Evolutionary conservation across 2,329 filamentous ascomycete species (phyloP).

Genomic region (Fusarium mundagurra): DNA sequence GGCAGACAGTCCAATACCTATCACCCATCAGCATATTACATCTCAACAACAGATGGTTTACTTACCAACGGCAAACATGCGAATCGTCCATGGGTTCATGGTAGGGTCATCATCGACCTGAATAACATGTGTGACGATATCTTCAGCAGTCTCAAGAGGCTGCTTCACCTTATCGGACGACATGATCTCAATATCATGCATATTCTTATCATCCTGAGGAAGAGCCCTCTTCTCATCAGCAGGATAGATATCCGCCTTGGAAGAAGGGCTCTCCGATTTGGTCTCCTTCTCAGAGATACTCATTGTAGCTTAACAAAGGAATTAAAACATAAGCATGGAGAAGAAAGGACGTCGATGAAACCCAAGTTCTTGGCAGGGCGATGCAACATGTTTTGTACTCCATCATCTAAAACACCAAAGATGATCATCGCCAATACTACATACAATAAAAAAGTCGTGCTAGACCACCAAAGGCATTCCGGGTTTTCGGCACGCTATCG

Average conservation of each 20-base stretch:
- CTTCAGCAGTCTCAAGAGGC: slow-evolving; percentile 25
- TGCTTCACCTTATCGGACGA: neutral
- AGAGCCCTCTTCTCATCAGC: slow-evolving; percentile 13
- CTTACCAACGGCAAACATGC: slow-evolving; percentile 36
- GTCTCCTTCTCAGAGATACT: slow-evolving; percentile 1
- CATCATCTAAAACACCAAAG: neutral
- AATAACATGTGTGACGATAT: slow-evolving; percentile 39
- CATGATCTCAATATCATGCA: slow-evolving; percentile 5
- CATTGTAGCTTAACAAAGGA: neutral
- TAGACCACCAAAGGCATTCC: neutral
- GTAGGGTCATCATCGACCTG: slow-evolving; percentile 39
- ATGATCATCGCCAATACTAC: neutral
- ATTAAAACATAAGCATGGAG: neutral
- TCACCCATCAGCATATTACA: neutral
- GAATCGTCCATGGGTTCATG: slow-evolving; percentile 39
- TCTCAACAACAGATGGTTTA: neutral
- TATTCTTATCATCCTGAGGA: neutral
- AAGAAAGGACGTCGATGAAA: neutral
- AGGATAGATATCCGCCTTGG: neutral
- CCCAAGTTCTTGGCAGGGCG: neutral
- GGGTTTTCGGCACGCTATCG: slow-evolving; percentile 21
- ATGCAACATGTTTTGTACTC: neutral
- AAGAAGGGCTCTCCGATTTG: neutral
- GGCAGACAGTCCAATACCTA: slow-evolving; percentile 33
- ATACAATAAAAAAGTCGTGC: neutral